Conservation (phyloP, 306 rosid species). For the Begonia loranthoides region DNA sequence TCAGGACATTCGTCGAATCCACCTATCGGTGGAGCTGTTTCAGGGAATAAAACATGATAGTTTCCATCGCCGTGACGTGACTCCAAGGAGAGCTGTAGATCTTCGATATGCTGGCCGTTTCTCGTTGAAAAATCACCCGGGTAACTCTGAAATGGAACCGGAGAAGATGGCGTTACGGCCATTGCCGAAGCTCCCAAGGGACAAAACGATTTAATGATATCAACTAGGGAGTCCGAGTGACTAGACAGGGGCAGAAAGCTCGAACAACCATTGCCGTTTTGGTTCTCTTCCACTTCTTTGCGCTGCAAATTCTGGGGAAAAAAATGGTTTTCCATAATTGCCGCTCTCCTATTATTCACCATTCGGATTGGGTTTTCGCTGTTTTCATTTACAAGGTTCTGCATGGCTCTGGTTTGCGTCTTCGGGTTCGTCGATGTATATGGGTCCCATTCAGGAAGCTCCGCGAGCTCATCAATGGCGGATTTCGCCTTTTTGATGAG, state of each 20-base stretch:
- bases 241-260: conserved; percentile 10
- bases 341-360: conserved; percentile 8
- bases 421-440: not conserved
- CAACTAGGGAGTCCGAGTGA: conserved; percentile 8
- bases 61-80: conserved; percentile 35
- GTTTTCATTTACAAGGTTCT: conserved; percentile 3
- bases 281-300: conserved; percentile 19
- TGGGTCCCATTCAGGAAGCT: conserved; percentile 81
- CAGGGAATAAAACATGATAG: conserved; percentile 37
- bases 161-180: conserved; percentile 22
- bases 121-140: conserved; percentile 53
- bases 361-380: not conserved
- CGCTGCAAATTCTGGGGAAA: conserved; percentile 14
- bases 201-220: conserved; percentile 5
- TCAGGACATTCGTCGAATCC: conserved; percentile 62
- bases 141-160: conserved; percentile 39
- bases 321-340: conserved; percentile 1
- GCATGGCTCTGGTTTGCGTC: conserved; percentile 5
- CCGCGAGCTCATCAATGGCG: conserved; percentile 74
- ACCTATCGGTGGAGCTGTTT: conserved; percentile 8
- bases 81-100: conserved; percentile 76
- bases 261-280: conserved; percentile 4
- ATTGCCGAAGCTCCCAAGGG: conserved; percentile 22
- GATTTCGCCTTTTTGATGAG: conserved; percentile 77
- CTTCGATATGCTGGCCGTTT: conserved; percentile 52